Evolutionary conservation across 768 basidiomycete genomes (phyloP).

Genomic region (Hygrocybe coccinea): DNA sequence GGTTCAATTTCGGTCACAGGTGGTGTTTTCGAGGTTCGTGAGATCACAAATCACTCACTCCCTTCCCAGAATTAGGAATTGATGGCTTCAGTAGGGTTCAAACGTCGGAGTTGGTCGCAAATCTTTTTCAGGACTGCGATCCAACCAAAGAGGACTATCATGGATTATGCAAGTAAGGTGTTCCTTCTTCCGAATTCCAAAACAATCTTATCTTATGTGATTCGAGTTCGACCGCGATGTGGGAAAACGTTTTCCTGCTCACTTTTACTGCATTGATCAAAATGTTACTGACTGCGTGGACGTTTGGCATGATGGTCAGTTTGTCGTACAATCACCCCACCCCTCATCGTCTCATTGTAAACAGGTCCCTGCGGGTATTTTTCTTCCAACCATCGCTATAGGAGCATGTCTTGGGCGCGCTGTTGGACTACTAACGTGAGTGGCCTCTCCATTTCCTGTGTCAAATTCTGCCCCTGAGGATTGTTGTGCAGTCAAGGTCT

Average conservation of each 20-base stretch:
- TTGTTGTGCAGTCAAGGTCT: slow-evolving; percentile 52
- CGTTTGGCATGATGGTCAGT: slow-evolving; percentile 71
- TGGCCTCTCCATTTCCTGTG: slow-evolving; percentile 6
- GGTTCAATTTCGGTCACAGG: slow-evolving; percentile 29
- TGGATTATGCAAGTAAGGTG: slow-evolving; percentile 72
- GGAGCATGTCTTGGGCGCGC: slow-evolving; percentile 71
- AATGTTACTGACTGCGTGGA: slow-evolving; percentile 64
- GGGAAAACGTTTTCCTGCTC: slow-evolving; percentile 65
- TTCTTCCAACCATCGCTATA: slow-evolving; percentile 70
- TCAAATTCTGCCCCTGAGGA: not conserved
- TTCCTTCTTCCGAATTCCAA: not conserved
- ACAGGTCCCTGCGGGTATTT: slow-evolving; percentile 72
- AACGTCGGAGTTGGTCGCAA: slow-evolving; percentile 76
- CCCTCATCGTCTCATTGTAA: not conserved
- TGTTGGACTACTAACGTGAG: slow-evolving; percentile 62
- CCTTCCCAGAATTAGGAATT: not conserved
- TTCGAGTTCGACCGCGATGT: slow-evolving; percentile 55
- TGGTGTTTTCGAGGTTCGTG: slow-evolving; percentile 58
- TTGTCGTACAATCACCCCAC: not conserved
- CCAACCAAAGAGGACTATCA: slow-evolving; percentile 60
- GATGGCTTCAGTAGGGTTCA: slow-evolving; percentile 46
- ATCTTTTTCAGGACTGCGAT: slow-evolving; percentile 81
- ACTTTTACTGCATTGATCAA: slow-evolving; percentile 59
- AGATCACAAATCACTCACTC: not conserved
- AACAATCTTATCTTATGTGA: not conserved